phyloP scores from a whole-genome alignment of 148 eudicot genomes.

The Vaccinium corymbosum region DNA sequence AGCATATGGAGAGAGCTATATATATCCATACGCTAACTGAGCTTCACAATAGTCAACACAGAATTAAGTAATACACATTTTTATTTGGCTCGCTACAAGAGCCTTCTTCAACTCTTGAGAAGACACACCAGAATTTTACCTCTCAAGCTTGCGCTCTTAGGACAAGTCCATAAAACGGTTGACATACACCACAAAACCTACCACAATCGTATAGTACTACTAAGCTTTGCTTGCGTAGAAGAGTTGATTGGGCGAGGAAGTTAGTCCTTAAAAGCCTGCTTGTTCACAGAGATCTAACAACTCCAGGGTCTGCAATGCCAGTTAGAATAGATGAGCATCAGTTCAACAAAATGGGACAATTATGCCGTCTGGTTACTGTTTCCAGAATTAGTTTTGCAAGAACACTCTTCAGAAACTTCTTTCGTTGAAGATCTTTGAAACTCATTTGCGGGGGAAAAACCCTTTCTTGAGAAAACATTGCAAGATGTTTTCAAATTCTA shows the following conservation, averaged over 20 bases:
- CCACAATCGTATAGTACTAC: slow-evolving; percentile 37
- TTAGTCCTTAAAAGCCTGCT: slow-evolving; percentile 35
- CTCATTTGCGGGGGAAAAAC: not conserved
- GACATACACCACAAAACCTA: slow-evolving; percentile 27
- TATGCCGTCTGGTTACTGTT: not conserved
- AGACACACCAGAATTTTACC: slow-evolving; percentile 44
- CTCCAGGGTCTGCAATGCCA: slow-evolving; percentile 75
- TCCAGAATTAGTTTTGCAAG: not conserved
- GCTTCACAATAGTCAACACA: slow-evolving; percentile 17
- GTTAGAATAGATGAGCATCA: not conserved
- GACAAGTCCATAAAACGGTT: slow-evolving; percentile 31
- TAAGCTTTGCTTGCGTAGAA: slow-evolving; percentile 33
- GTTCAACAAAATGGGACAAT: not conserved
- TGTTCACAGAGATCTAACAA: slow-evolving; percentile 96
- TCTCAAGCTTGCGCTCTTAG: slow-evolving; percentile 53
- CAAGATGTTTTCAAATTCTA: not conserved
- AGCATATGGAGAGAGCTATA: not conserved
- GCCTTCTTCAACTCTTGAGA: slow-evolving; percentile 33
- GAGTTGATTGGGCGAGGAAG: slow-evolving; percentile 10
- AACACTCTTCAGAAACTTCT: not conserved
- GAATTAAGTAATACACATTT: not conserved
- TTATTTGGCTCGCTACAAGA: slow-evolving; percentile 36
- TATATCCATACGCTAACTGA: not conserved
- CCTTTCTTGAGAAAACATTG: not conserved
- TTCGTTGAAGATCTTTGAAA: not conserved